Evolutionary conservation across 306 rosid species (phyloP), one percentile per base, ranked within the genome.

Genomic region (Dalbergia cochinchinensis): DNA sequence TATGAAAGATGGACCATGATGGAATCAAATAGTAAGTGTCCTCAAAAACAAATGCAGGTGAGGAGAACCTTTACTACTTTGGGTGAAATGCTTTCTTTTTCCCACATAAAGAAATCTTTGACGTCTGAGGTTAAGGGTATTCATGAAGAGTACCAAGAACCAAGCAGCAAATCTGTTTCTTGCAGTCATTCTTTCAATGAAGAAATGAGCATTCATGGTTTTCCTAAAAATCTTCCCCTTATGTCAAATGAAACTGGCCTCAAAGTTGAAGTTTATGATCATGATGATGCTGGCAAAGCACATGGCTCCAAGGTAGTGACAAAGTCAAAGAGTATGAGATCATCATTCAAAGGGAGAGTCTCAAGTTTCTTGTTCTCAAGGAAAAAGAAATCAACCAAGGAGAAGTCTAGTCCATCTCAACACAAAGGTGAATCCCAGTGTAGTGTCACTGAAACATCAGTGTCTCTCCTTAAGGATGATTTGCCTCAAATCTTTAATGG

Each of bases 71-170:
- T 97, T 84, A 93, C 98, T 13, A 93, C 99, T 13, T 82, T 96
- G 79, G 98, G 98, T 33, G 99, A 96, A 79, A 91, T 96, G 99
- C 99, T 96, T 59, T 91, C 97, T 53, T 92, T 96, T 70, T 85
- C 90, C 7, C 90, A 88, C 74, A 53, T 61, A 70, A 96, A 87
- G 90, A 96, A 90, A 82, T 71, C 87, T 7, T 64, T 57, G 15
- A 66, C 82, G 78, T 74, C 88, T 79, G 85, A 73, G 75, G 85
- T 69, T 81, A 86, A 80, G 71, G 68, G 54, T 83, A 2, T 45
- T 66, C 67, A 57, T 71, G 87, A 83, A 64, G 91, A 86, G 6
- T 4, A 37, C 26, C 88, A 74, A 78, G 94, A 90, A 70, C 81
- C 71, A 70, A 70, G 83, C 42, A 93, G 83, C 42, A 93, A 81